A percentile compares a stretch with the other conserved stretches of the same genome.
Evolutionary conservation across 2,329 filamentous ascomycete genomes (phyloP).

Genomic region (Colletotrichum sp.): DNA sequence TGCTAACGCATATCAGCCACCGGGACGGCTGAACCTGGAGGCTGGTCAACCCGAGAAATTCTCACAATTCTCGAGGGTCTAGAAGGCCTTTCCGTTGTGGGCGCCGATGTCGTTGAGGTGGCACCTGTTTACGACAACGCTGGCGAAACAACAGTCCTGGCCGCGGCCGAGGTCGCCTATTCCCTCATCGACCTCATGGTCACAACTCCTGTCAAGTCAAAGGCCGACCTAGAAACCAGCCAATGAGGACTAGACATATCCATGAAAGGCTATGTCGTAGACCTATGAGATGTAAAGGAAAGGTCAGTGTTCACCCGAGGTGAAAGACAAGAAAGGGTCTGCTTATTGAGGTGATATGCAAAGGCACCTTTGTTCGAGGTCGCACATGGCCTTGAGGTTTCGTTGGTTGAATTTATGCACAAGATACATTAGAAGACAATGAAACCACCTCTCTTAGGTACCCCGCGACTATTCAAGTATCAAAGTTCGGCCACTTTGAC

Average conservation of each 20-base stretch:
- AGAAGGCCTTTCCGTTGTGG: constrained; percentile 73
- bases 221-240: neutral
- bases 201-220: constrained; percentile 37
- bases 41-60: constrained; percentile 80
- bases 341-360: neutral
- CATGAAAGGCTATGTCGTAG: neutral
- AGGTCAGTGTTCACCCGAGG: neutral
- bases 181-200: constrained; percentile 72
- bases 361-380: neutral
- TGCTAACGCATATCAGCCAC: constrained; percentile 50
- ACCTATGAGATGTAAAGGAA: neutral
- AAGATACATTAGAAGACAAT: neutral
- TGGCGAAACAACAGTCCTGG: constrained; percentile 75
- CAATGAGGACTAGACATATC: neutral
- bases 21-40: constrained; percentile 79
- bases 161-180: constrained; percentile 74
- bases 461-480: neutral
- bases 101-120: constrained; percentile 82
- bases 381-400: neutral
- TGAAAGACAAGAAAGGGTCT: neutral
- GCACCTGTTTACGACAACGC: constrained; percentile 76
- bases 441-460: neutral
- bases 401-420: neutral
- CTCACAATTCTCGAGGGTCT: constrained; percentile 76
- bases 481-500: neutral